phyloP scores from a whole-genome alignment of 805 yeast species.

The Cyberlindnera bimundalis region DNA sequence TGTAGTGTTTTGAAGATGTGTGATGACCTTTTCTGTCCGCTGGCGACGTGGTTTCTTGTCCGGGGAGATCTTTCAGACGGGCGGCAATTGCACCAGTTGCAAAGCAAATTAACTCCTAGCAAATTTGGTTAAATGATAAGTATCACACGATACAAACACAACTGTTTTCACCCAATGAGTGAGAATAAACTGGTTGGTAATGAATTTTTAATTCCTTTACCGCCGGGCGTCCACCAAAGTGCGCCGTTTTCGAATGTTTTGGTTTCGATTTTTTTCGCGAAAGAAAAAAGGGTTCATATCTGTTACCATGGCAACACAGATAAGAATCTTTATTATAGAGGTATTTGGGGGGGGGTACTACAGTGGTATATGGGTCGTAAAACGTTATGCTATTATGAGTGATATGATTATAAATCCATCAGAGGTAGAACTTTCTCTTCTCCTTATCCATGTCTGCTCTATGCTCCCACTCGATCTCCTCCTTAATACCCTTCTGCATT shows the following conservation, averaged over 20 bases:
- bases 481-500: constrained; percentile 86
- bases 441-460: constrained; percentile 95
- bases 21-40: too few relatives aligned
- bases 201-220: background rate
- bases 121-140: too few relatives aligned
- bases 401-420: constrained; percentile 12
- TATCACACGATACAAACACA: too few relatives aligned
- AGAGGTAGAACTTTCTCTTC: constrained; percentile 86
- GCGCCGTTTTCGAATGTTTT: constrained; percentile 5
- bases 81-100: too few relatives aligned
- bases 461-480: constrained; percentile 96
- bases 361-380: background rate
- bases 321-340: background rate
- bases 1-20: too few relatives aligned
- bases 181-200: too few relatives aligned
- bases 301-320: constrained; percentile 4
- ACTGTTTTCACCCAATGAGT: too few relatives aligned
- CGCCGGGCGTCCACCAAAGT: background rate
- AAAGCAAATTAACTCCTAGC: too few relatives aligned
- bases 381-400: background rate
- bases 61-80: too few relatives aligned
- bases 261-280: constrained; percentile 8
- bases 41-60: too few relatives aligned
- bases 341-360: too few relatives aligned
- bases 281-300: too few relatives aligned